These are phyloP conservation scores for Cicer yamashitae DNA, from an alignment of 306 rosid species.

Conservation along the genomic window DNA sequence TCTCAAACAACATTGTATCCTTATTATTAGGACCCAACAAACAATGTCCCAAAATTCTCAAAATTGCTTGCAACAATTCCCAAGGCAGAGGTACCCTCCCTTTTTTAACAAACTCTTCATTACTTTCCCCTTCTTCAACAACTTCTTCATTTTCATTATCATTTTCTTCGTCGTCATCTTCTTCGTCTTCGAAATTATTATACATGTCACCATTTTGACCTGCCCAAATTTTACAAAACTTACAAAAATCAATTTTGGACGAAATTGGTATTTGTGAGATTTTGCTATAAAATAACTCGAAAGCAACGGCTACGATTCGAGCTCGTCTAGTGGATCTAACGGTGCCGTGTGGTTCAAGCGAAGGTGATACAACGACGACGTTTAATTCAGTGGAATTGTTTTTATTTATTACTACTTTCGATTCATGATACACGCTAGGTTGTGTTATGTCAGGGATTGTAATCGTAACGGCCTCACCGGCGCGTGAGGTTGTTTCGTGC, in stretches of 20 bases:
- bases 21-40: slow-evolving; percentile 50
- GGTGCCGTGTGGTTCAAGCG: slow-evolving; percentile 73
- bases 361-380: slow-evolving; percentile 53
- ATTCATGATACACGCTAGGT: slow-evolving; percentile 69
- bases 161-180: rapidly evolving
- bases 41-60: slow-evolving; percentile 73
- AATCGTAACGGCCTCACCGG: slow-evolving; percentile 58
- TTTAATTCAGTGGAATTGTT: slow-evolving; percentile 53
- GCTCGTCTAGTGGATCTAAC: slow-evolving; percentile 72
- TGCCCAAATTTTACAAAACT: slow-evolving; percentile 67
- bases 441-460: slow-evolving; percentile 66
- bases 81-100: slow-evolving; percentile 74
- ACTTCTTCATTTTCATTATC: background rate
- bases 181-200: background rate
- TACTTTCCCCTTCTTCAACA: background rate
- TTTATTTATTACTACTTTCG: slow-evolving; percentile 31
- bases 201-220: slow-evolving; percentile 56
- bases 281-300: slow-evolving; percentile 63
- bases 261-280: slow-evolving; percentile 49
- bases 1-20: slow-evolving; percentile 37
- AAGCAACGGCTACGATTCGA: slow-evolving; percentile 65
- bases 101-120: background rate
- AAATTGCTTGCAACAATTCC: slow-evolving; percentile 69
- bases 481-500: slow-evolving; percentile 68
- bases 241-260: slow-evolving; percentile 71